Evolutionary conservation across 176 grass and related monocot genomes (phyloP).

Genomic region (Carex parvula): DNA sequence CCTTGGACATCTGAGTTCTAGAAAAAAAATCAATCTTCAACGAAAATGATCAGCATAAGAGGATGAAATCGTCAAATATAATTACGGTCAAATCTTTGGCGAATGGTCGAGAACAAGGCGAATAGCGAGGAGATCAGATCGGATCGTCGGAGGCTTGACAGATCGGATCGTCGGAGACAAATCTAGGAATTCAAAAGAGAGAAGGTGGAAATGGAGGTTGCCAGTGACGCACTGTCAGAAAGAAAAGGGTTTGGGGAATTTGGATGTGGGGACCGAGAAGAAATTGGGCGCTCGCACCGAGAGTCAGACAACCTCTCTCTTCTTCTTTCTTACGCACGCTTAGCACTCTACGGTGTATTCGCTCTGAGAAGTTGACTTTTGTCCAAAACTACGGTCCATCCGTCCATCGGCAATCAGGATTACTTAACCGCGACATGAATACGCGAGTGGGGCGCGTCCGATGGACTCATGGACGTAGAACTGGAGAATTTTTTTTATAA

Average conservation of each 20-base stretch:
- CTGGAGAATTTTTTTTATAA: too few relatives aligned
- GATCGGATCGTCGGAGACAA: neutral
- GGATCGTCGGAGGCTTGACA: neutral
- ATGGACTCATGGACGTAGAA: too few relatives aligned
- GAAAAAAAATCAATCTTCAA: neutral
- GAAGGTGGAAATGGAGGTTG: constrained; percentile 7
- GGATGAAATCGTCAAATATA: neutral
- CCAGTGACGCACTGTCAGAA: constrained; percentile 1
- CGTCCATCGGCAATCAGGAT: neutral
- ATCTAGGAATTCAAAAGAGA: neutral
- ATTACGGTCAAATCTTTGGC: neutral
- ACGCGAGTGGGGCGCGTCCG: too few relatives aligned
- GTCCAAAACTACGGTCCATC: neutral
- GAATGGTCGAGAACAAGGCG: neutral
- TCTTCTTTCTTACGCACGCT: neutral
- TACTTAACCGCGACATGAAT: too few relatives aligned
- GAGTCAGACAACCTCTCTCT: neutral
- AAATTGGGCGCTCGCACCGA: constrained; percentile 4
- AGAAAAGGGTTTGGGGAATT: neutral
- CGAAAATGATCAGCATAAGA: neutral
- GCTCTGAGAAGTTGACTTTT: neutral
- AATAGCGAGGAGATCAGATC: neutral
- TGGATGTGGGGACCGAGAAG: neutral
- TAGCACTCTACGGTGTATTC: neutral
- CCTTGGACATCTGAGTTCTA: constrained; percentile 35